Evolutionary conservation across 768 basidiomycete genomes (phyloP).

Genomic region (Xerocomus potaroensis): DNA sequence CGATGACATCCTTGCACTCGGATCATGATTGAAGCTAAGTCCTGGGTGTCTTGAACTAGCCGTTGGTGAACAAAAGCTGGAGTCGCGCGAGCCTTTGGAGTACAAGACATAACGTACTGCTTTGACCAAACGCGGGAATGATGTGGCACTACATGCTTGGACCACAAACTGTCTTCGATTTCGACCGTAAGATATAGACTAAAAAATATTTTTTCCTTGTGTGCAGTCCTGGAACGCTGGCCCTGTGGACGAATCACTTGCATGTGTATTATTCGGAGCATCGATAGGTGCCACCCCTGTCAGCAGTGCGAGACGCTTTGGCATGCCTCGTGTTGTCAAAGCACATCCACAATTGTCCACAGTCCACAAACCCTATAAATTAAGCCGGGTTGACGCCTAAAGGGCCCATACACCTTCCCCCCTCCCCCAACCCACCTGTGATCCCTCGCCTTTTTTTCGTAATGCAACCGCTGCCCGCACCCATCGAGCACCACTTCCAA

Average conservation of each 20-base stretch:
- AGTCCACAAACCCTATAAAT: slow-evolving; percentile 21
- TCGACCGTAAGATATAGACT: no score
- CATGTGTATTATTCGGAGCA: slow-evolving; percentile 4
- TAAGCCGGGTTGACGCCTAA: not conserved
- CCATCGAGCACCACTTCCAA: slow-evolving; percentile 11
- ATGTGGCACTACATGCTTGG: no score
- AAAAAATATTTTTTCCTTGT: no score
- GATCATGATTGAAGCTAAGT: no score
- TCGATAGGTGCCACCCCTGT: slow-evolving; percentile 12
- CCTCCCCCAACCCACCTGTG: not conserved
- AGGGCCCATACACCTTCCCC: not conserved
- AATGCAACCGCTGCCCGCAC: slow-evolving; percentile 7
- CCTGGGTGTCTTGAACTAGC: no score
- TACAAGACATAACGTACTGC: not conserved
- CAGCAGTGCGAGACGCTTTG: slow-evolving; percentile 11
- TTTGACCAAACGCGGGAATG: no score
- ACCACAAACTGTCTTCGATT: no score
- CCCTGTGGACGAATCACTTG: not conserved
- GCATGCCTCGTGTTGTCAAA: slow-evolving; percentile 26
- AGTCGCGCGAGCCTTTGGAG: no score
- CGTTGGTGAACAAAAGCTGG: no score
- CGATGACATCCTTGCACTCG: no score
- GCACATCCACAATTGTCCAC: slow-evolving; percentile 27
- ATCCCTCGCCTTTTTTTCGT: not conserved
- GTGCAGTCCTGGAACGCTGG: not conserved